Conservation (phyloP, 345 rosid genomes). For the Gossypium rotundifolium region DNA sequence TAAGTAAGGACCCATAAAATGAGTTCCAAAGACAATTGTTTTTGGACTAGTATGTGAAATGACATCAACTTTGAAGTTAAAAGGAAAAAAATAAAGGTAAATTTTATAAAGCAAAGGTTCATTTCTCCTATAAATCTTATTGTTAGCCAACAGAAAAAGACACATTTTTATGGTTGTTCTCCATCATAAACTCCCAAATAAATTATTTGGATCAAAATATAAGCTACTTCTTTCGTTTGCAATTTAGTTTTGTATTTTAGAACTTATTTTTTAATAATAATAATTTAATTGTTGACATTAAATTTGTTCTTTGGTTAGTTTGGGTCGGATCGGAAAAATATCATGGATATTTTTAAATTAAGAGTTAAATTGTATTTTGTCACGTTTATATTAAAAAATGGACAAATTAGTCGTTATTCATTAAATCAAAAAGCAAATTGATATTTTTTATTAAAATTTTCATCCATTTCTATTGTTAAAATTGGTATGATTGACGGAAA, state of each 20-base stretch:
- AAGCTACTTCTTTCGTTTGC: no score
- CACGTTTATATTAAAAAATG: no score
- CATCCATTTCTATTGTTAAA: no score
- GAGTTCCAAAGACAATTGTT: neutral
- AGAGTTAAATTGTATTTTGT: no score
- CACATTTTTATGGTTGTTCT: neutral
- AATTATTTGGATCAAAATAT: neutral
- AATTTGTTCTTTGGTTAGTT: no score
- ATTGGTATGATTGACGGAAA: no score
- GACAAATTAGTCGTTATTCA: no score
- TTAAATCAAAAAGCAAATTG: no score
- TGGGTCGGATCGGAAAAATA: fast-evolving
- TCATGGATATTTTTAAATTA: no score
- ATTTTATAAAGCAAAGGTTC: neutral
- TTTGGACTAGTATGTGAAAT: neutral
- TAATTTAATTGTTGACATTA: no score
- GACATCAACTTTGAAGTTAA: neutral
- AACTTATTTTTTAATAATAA: no score
- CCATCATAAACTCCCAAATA: neutral
- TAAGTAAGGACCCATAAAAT: neutral
- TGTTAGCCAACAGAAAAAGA: neutral
- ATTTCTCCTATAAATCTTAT: neutral
- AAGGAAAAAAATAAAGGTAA: neutral
- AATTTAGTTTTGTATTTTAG: neutral
- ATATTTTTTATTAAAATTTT: no score